Percentiles rank a stretch among this genome's conserved stretches.
phyloP scores from a whole-genome alignment of 2,329 filamentous ascomycete species.

The Furcasterigmium sp. region DNA sequence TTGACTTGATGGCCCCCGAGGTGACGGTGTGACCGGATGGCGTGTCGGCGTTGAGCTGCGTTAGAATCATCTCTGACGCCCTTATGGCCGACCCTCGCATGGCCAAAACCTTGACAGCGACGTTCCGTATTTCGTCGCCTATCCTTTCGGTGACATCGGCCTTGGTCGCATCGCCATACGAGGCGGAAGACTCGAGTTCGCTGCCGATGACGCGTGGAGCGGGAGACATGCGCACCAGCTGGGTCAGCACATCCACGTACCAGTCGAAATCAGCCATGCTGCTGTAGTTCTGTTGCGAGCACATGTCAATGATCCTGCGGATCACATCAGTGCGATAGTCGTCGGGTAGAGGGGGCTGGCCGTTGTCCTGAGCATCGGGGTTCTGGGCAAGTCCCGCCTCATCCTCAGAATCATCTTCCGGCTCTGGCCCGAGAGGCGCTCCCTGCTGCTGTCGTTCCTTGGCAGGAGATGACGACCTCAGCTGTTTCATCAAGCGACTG shows the following conservation, averaged over 20 bases:
- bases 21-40: constrained; percentile 51
- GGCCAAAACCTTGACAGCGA: constrained; percentile 85
- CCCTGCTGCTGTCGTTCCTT: constrained; percentile 36
- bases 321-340: constrained; percentile 85
- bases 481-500: constrained; percentile 79
- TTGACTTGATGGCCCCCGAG: constrained; percentile 65
- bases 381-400: constrained; percentile 40
- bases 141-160: constrained; percentile 63
- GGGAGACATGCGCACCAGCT: constrained; percentile 70
- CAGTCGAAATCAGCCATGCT: constrained; percentile 91
- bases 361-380: constrained; percentile 24
- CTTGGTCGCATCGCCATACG: constrained; percentile 19
- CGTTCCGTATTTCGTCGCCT: constrained; percentile 80
- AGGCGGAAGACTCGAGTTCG: constrained; percentile 24
- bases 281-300: constrained; percentile 80
- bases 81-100: constrained; percentile 75
- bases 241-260: constrained; percentile 88
- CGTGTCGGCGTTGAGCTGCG: constrained; percentile 47
- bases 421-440: constrained; percentile 37
- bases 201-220: constrained; percentile 34
- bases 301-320: constrained; percentile 79
- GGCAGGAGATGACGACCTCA: constrained; percentile 59
- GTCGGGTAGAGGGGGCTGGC: constrained; percentile 64
- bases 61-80: constrained; percentile 73
- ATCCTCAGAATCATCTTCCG: constrained; percentile 42